Evolutionary conservation across 1,139 yeast genomes (phyloP).

Genomic region (Suhomyces wounanorum): DNA sequence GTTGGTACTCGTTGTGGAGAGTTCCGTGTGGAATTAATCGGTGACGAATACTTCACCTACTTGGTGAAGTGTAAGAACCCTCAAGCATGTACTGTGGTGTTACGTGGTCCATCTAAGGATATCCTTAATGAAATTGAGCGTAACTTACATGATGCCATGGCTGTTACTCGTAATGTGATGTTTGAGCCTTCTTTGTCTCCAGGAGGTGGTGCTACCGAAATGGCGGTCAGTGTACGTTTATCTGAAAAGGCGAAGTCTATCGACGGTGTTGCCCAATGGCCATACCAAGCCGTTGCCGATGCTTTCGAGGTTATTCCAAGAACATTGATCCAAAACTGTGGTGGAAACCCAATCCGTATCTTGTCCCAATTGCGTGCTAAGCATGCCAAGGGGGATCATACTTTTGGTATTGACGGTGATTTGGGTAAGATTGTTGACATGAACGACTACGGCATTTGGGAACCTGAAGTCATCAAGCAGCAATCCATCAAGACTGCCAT

Average conservation of each 20-base stretch:
- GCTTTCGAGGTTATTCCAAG: conserved; percentile 98
- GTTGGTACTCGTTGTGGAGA: conserved; percentile 87
- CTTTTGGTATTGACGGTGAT: conserved; percentile 95
- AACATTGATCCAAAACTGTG: conserved; percentile 95
- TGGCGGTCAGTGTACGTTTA: conserved; percentile 91
- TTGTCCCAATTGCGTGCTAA: conserved; percentile 92
- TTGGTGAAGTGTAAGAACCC: conserved; percentile 81
- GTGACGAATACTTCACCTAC: conserved; percentile 95
- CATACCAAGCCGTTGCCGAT: conserved; percentile 97
- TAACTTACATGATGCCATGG: conserved; percentile 97
- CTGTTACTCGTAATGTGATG: conserved; percentile 93
- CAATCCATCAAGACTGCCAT: conserved; percentile 96
- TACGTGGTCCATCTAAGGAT: conserved; percentile 97
- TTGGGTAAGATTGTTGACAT: conserved; percentile 92
- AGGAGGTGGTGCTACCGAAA: conserved; percentile 99
- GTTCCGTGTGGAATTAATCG: conserved; percentile 91
- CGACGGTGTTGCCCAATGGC: conserved; percentile 98
- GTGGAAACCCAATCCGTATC: conserved; percentile 91
- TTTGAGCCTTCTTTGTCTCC: conserved; percentile 94
- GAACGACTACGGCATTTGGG: conserved; percentile 97
- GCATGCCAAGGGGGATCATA: conserved; percentile 85
- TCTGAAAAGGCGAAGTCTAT: conserved; percentile 89
- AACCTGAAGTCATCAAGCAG: conserved; percentile 96
- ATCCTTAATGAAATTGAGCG: conserved; percentile 95
- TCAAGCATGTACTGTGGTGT: conserved; percentile 87